Conservation (phyloP, 1,284 basidiomycete species). For the Ceratobasidium sp. region DNA sequence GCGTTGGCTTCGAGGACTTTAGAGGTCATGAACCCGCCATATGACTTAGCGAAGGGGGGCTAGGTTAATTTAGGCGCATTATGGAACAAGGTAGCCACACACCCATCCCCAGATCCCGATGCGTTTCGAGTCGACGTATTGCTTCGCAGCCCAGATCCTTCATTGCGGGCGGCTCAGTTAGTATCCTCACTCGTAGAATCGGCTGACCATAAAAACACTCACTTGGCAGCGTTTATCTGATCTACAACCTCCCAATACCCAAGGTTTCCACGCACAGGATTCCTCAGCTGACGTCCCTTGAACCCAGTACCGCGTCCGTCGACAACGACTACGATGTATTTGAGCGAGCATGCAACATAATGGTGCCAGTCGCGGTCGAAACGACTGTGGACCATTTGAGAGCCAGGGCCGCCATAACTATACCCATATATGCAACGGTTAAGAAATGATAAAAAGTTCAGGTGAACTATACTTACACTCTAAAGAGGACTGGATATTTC, state of each 20-base stretch:
- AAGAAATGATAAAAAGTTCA: not conserved
- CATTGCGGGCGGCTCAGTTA: not conserved
- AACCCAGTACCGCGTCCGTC: conserved; percentile 96
- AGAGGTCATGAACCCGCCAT: conserved; percentile 92
- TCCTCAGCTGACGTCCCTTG: conserved; percentile 84
- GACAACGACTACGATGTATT: conserved; percentile 88
- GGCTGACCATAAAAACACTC: conserved; percentile 50
- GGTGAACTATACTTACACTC: conserved; percentile 67
- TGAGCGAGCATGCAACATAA: conserved; percentile 82
- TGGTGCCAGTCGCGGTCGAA: conserved; percentile 87
- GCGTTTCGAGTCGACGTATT: conserved; percentile 80
- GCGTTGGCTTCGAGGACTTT: conserved; percentile 90
- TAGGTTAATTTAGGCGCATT: conserved; percentile 38
- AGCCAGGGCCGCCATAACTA: conserved; percentile 91
- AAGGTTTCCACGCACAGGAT: conserved; percentile 84
- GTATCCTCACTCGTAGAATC: not conserved
- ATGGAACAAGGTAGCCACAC: conserved; percentile 53
- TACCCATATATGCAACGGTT: conserved; percentile 12
- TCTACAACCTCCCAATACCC: conserved; percentile 89
- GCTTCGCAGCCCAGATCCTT: conserved; percentile 78
- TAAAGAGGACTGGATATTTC: conserved; percentile 92
- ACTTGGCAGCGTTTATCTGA: conserved; percentile 87
- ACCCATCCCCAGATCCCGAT: conserved; percentile 98
- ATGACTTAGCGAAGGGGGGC: conserved; percentile 66
- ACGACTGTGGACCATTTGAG: conserved; percentile 76